Conservation (phyloP, 345 rosid genomes). For the Aurinia saxatilis region DNA sequence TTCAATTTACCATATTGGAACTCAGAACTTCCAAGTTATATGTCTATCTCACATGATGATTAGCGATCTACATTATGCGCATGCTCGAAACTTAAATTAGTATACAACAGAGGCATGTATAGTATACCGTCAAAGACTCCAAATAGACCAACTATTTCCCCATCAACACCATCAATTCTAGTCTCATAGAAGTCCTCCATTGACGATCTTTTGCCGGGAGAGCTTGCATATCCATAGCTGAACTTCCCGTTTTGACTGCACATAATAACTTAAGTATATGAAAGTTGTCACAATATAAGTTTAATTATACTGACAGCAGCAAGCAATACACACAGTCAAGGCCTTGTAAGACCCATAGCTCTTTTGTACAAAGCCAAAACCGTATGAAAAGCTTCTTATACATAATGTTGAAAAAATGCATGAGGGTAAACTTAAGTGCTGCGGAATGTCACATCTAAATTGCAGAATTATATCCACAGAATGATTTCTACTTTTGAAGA, state of each 20-base stretch:
- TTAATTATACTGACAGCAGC: background rate
- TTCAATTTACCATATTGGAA: background rate
- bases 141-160: conserved; percentile 93
- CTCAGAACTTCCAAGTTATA: background rate
- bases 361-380: no score
- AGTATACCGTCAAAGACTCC: conserved; percentile 99
- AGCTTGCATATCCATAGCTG: conserved; percentile 99
- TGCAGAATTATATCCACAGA: background rate
- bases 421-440: background rate
- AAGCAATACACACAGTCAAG: background rate
- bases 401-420: background rate
- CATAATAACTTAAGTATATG: background rate
- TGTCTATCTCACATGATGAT: background rate
- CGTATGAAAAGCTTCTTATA: no score
- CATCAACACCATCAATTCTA: conserved; percentile 84
- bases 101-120: conserved; percentile 17
- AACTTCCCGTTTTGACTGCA: conserved; percentile 88
- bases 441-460: background rate
- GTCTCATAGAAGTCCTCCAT: conserved; percentile 99
- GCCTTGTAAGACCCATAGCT: background rate
- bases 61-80: background rate
- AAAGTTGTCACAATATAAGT: background rate
- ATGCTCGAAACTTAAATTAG: background rate
- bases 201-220: conserved; percentile 90
- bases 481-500: background rate